phyloP scores from a whole-genome alignment of 2,329 filamentous ascomycete species.

The Apiospora pterosperma region DNA sequence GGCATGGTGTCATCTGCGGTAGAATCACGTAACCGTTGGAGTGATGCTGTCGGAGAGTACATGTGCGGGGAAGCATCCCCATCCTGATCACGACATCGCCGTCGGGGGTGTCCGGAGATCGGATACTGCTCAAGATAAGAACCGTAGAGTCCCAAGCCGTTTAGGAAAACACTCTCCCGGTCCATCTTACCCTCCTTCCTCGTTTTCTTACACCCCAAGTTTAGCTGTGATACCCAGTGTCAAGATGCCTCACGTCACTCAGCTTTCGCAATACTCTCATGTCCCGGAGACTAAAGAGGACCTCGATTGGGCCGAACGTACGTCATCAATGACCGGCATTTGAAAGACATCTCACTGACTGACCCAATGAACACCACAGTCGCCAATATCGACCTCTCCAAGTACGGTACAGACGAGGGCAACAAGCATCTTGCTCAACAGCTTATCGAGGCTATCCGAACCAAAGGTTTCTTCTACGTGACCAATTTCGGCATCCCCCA shows the following conservation, averaged over 20 bases:
- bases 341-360: neutral
- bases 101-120: neutral
- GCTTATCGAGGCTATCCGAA: slow-evolving; percentile 30
- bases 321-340: neutral
- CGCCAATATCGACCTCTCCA: slow-evolving; percentile 29
- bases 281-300: slow-evolving; percentile 34
- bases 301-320: slow-evolving; percentile 35
- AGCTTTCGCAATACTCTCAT: slow-evolving; percentile 30
- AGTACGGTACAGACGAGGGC: slow-evolving; percentile 28
- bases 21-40: neutral
- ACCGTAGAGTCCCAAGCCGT: no score
- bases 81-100: neutral
- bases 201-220: neutral
- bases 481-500: slow-evolving; percentile 59
- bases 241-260: slow-evolving; percentile 30
- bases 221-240: neutral
- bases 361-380: slow-evolving; percentile 16
- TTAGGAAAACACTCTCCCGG: neutral
- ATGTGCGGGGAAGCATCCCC: neutral
- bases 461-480: slow-evolving; percentile 56
- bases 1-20: neutral
- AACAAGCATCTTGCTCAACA: slow-evolving; percentile 25
- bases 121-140: neutral
- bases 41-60: neutral
- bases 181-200: neutral